A percentile compares a stretch with the other conserved stretches of the same genome.
These are phyloP conservation scores for Metarhizium album DNA, from an alignment of 2,329 filamentous ascomycete species.

Conservation along the genomic window DNA sequence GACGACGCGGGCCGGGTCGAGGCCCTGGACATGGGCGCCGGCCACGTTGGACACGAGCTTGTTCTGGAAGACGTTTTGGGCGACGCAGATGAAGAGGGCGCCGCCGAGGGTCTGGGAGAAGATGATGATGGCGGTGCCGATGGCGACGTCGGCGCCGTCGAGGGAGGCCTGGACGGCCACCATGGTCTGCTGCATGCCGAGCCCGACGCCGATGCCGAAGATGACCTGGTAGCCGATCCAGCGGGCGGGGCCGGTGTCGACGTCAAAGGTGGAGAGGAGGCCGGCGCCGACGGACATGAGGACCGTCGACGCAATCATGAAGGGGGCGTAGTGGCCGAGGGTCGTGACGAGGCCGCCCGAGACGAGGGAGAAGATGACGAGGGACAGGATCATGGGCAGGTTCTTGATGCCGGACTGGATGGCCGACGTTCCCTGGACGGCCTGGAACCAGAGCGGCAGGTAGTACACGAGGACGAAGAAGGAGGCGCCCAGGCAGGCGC, in stretches of 20 bases:
- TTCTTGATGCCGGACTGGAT: constrained; percentile 17
- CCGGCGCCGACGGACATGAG: constrained; percentile 25
- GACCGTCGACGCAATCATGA: constrained; percentile 24
- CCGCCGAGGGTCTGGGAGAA: constrained; percentile 33
- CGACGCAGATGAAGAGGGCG: constrained; percentile 39
- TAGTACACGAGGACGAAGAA: constrained; percentile 9
- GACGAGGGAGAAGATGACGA: constrained; percentile 15
- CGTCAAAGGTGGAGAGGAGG: constrained; percentile 28
- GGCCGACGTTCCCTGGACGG: constrained; percentile 24
- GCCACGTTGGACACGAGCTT: constrained; percentile 18
- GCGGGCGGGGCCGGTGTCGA: constrained; percentile 9
- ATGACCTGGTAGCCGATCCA: constrained; percentile 26
- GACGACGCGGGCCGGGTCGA: constrained; percentile 1
- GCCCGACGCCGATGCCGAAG: constrained; percentile 30
- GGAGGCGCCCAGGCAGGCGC: constrained; percentile 9
- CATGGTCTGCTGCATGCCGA: constrained; percentile 31
- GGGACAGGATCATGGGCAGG: constrained; percentile 17
- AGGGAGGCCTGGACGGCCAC: constrained; percentile 36
- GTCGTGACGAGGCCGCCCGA: constrained; percentile 16
- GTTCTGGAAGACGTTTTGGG: constrained; percentile 38
- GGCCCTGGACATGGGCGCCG: neutral
- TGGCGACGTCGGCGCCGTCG: constrained; percentile 29
- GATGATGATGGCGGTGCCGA: constrained; percentile 32
- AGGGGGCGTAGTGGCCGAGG: constrained; percentile 32
- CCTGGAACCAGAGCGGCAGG: constrained; percentile 34